A percentile compares a stretch with the other conserved stretches of the same genome.
Conservation (phyloP, 2,329 filamentous ascomycete genomes). For the Salinomyces thailandicus region DNA sequence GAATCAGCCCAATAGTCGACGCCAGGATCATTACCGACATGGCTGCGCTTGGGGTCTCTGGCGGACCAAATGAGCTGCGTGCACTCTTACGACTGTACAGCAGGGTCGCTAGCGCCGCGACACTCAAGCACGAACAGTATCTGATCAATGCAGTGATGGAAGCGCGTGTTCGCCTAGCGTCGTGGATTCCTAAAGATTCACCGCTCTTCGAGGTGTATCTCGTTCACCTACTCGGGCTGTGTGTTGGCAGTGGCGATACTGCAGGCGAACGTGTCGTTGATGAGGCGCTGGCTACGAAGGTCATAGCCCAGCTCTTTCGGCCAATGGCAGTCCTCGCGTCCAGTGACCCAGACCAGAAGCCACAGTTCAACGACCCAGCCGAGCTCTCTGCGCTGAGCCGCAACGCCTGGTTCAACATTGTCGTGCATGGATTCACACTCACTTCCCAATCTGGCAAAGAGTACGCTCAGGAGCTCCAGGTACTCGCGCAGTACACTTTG, state of each 20-base stretch:
- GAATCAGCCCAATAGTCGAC: conserved; percentile 70
- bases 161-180: conserved; percentile 70
- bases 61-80: conserved; percentile 72
- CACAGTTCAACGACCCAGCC: conserved; percentile 39
- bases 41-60: conserved; percentile 64
- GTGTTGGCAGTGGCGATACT: conserved; percentile 82
- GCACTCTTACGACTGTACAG: conserved; percentile 76
- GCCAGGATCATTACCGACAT: conserved; percentile 76
- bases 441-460: conserved; percentile 62
- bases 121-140: conserved; percentile 55
- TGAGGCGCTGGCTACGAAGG: conserved; percentile 68
- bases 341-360: conserved; percentile 37
- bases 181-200: conserved; percentile 55
- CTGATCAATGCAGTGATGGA: conserved; percentile 65
- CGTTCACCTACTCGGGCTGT: conserved; percentile 69
- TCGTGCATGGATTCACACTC: conserved; percentile 79
- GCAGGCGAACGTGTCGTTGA: conserved; percentile 39
- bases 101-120: conserved; percentile 61
- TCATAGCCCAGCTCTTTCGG: conserved; percentile 78
- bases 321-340: conserved; percentile 82
- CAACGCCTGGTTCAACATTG: conserved; percentile 97
- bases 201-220: conserved; percentile 75
- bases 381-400: conserved; percentile 51
- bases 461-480: conserved; percentile 64
- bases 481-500: conserved; percentile 77